Base-by-base conservation (phyloP, 805 yeast species). In the Kuraishia molischiana region DNA sequence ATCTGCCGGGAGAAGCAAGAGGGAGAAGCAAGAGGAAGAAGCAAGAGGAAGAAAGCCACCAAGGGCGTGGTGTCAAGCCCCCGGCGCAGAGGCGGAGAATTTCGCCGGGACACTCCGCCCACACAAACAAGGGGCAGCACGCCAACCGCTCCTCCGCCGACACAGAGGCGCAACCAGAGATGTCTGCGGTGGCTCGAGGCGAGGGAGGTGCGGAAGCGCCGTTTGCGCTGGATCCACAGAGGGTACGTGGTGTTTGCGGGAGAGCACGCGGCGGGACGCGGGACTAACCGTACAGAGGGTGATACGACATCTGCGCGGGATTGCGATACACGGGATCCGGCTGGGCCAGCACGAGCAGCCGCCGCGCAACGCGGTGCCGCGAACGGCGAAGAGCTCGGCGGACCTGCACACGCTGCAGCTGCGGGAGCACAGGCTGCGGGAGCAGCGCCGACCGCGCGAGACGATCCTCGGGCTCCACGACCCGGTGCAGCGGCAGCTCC, bases 401-500 rank as follows among this genome's bases (percentile, higher is more conserved):
- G 31, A 28, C 13, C 31, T 28, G 5, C 26, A 11, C 11, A n/a
- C n/a, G n/a, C 10, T 11, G 26, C 26, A 22, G 11, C 11, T 22
- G 26, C 8, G 26, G 26, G 26, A 8, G 10, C 26, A 22, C 10
- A 8, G 11, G 8, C 11, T 22, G 17, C 17, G 17, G 31, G 13
- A 9, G 31, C 31, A 19, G 24, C 26, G 26, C 14, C 15, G 19
- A 11, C 28, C 2, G 19, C 22, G 29, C 26, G 34, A 38, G n/a
- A 36, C 26, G 4, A 37, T 37, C 0, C 35, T 38, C 10, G 50
- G 48, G 5, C 21, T 41, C 8, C 36, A 42, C 21, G 49, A 47
- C 8, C 51, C 50, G 20, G 38, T 51, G 2, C 49, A 49, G 28
- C 40, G 52, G 36, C 67, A 62, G 32, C 24, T 44, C 5, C 42